Evolutionary conservation across 768 basidiomycete genomes (phyloP).

Genomic region (Tephrocybe rancida): DNA sequence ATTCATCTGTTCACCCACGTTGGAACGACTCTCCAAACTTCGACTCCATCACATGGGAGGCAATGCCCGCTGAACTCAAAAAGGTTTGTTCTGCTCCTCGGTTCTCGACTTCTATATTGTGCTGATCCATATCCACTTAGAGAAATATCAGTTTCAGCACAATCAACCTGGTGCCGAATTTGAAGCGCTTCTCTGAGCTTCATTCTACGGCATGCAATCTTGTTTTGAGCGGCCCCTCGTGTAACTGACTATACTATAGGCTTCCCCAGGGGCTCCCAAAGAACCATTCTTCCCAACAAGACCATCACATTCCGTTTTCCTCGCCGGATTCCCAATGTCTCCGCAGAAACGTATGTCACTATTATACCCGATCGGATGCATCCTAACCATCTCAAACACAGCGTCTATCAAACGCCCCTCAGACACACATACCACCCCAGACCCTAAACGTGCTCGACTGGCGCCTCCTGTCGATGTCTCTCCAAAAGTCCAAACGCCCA

Average conservation of each 20-base stretch:
- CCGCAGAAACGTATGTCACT: constrained; percentile 28
- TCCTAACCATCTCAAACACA: background rate
- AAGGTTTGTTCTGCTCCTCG: constrained; percentile 41
- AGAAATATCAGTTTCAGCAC: constrained; percentile 60
- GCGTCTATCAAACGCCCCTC: constrained; percentile 40
- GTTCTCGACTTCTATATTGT: background rate
- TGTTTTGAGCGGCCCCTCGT: background rate
- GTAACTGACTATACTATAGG: constrained; percentile 23
- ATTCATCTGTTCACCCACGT: constrained; percentile 52
- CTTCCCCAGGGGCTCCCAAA: constrained; percentile 35
- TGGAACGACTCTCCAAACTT: constrained; percentile 52
- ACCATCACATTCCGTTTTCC: constrained; percentile 43
- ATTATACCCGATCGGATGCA: background rate
- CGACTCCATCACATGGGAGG: constrained; percentile 61
- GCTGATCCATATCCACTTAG: constrained; percentile 31
- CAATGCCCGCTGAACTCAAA: constrained; percentile 59
- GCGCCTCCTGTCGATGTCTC: constrained; percentile 24
- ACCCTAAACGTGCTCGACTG: constrained; percentile 47
- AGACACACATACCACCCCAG: constrained; percentile 39
- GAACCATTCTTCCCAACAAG: constrained; percentile 61
- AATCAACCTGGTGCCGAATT: constrained; percentile 44
- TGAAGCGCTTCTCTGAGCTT: constrained; percentile 53
- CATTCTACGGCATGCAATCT: constrained; percentile 43
- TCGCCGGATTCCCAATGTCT: constrained; percentile 48
- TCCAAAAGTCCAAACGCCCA: constrained; percentile 22